Base-by-base conservation (phyloP, 371 early-diverging fungal genomes). In the Lichtheimia ramosa region DNA sequence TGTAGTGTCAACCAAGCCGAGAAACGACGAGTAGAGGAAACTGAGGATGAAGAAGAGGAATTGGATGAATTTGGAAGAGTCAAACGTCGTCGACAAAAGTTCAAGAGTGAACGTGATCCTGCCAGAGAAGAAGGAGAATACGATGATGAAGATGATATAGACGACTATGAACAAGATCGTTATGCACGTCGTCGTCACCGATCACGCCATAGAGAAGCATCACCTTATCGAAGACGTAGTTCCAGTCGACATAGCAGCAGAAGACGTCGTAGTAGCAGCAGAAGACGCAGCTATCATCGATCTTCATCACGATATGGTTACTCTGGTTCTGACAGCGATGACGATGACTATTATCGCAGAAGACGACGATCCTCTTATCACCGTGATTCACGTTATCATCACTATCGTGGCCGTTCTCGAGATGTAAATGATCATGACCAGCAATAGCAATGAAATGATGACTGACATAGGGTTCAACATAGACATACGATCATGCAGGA, bases 91-190 rank as follows among this genome's bases (percentile, higher is more conserved):
- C 69, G 75, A 59, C 68, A 72, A 39, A 74, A 72, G 54, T 74
- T 74, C 40, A 57, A 60, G 42, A 54, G 49, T 20, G 78, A 74
- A 60, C 56, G 71, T 20, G 54, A 43, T 21, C 6, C 39, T 34
- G 20, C 24, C 27, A 27, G 24, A 12, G 53, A 52, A n/a, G 34
- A 52, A n/a, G 53, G 34, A 1, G 53, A 27, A 34, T n/a, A 55
- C 5, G 43, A 55, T 13, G 43, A 43, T n/a, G 56, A 55, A 10
- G 56, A 55, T n/a, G 34, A 53, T 39, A n/a, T 16, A 50, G 93
- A 93, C 57, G 88, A 92, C 64, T 93, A 93, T 43, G 89, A 90
- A 65, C 92, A 95, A 1, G 46, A 46, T 21, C n/a, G n/a, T 41
- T n/a, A 43, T 25, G 24, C 24, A 18, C n/a, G 42, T 51, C 81